phyloP scores from a whole-genome alignment of 495 filamentous ascomycete species.

The Penicillium cataractarum region DNA sequence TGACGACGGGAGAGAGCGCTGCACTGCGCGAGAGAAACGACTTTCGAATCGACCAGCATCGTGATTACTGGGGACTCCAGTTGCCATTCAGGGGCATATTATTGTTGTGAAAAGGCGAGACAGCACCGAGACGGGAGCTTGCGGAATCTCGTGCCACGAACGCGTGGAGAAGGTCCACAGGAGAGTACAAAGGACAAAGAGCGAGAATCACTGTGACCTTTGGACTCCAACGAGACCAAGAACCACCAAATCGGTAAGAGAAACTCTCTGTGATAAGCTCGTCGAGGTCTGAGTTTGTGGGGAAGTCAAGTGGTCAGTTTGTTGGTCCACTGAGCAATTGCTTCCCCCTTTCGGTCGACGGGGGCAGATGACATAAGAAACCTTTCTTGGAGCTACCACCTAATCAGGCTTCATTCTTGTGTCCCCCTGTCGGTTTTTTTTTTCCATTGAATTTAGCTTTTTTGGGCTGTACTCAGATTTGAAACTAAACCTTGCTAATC shows the following conservation, averaged over 20 bases:
- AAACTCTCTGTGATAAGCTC: background rate
- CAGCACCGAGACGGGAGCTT: background rate
- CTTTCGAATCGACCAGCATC: background rate
- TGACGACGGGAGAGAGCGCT: background rate
- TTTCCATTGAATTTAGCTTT: background rate
- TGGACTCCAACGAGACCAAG: background rate
- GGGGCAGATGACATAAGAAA: constrained; percentile 8
- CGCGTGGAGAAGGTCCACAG: background rate
- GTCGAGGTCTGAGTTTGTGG: background rate
- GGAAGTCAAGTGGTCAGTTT: constrained; percentile 2
- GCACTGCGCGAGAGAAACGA: background rate
- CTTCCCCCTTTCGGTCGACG: background rate
- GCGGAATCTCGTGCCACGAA: background rate
- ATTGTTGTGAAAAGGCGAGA: background rate
- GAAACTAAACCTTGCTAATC: constrained; percentile 7
- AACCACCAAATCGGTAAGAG: background rate
- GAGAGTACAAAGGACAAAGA: background rate
- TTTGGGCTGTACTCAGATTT: background rate
- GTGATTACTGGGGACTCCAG: background rate
- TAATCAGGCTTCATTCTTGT: background rate
- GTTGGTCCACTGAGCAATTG: background rate
- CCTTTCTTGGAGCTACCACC: constrained; percentile 1
- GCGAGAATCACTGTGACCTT: background rate
- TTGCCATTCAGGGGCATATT: background rate
- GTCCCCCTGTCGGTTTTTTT: background rate